Evolutionary conservation across 75 land plant genomes (phyloP), one percentile per base, ranked within the genome.

Genomic region (Ceratopteris richardii): DNA sequence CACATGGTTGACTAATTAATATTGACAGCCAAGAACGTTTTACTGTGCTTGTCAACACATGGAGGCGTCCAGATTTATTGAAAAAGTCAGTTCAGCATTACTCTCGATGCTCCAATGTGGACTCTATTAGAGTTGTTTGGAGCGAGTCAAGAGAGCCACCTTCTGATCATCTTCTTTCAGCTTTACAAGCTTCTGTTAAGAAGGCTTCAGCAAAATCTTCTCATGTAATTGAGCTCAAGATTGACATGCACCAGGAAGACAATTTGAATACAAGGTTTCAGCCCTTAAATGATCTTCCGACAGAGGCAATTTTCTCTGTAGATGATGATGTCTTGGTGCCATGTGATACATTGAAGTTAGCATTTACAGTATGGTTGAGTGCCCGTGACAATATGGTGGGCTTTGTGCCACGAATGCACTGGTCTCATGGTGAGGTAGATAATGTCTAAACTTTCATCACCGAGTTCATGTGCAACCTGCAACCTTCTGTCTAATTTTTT

Each of bases 381-480:
- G 97, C 99, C n/a, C 78, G 77, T 6, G 68, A 75, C 48, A 74
- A 82, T 31, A 95, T 95, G 99, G 99, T 95, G n/a, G 99, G 99
- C 12, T 95, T 90, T 90, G 99, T 95, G 2, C 99, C 99, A 0
- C 83, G 99, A 13, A 78, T 79, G 74, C 97, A 87, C 57, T 95
- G 99, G 97, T 30, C 73, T 22, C 75, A 79, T 68, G 23, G 62
- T 42, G 31, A 51, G 87, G 98, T 85, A 63, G 31, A 75, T 27
- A 21, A 3, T 33, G 37, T 33, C 9, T 9, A n/a, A 9, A 33
- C 37, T 33, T 33, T 9, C 9, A 4, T 33, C 9, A 9, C 9
- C 3, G 9, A 33, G 37, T 33, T 33, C 9, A 9, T 3, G 3
- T 33, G 37, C 37, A 33, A 9, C 3, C 9, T 3, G 9, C 37